Conservation (phyloP, 257 asterid genomes). For the Echites panduratus region DNA sequence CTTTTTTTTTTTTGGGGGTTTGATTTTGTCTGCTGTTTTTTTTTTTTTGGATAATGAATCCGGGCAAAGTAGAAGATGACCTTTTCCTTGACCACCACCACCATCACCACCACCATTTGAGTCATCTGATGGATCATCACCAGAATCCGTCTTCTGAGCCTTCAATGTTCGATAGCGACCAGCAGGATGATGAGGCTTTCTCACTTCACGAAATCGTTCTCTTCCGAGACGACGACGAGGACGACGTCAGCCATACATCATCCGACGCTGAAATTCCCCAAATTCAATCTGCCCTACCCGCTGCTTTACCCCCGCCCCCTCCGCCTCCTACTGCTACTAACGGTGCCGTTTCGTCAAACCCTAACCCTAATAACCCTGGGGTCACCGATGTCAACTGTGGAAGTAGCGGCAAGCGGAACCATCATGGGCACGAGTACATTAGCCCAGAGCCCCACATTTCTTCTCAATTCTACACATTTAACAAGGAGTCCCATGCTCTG, state of each 20-base stretch:
- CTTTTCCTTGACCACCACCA: slow-evolving; percentile 46
- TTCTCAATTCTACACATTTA: slow-evolving; percentile 93
- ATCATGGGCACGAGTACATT: slow-evolving; percentile 27
- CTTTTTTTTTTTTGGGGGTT: neutral
- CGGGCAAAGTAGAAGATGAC: slow-evolving; percentile 73
- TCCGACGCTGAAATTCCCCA: slow-evolving; percentile 64
- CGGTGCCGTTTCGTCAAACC: slow-evolving; percentile 40
- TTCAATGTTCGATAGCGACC: slow-evolving; percentile 41
- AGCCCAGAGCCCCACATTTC: slow-evolving; percentile 78
- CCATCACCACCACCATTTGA: slow-evolving; percentile 31
- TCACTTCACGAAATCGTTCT: slow-evolving; percentile 57
- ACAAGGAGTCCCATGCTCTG: slow-evolving; percentile 65
- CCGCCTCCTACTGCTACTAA: slow-evolving; percentile 20
- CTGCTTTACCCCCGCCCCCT: slow-evolving; percentile 10
- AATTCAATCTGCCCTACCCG: slow-evolving; percentile 11
- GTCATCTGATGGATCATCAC: neutral
- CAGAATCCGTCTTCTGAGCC: slow-evolving; percentile 40
- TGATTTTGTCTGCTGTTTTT: neutral
- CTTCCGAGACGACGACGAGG: slow-evolving; percentile 80
- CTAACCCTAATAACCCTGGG: slow-evolving; percentile 36
- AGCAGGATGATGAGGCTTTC: slow-evolving; percentile 60
- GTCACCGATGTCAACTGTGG: slow-evolving; percentile 2
- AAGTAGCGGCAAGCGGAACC: slow-evolving; percentile 6
- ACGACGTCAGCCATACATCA: slow-evolving; percentile 68
- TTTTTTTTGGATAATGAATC: slow-evolving; percentile 35